phyloP scores from a whole-genome alignment of 257 asterid species.

The Scutellaria galericulata region DNA sequence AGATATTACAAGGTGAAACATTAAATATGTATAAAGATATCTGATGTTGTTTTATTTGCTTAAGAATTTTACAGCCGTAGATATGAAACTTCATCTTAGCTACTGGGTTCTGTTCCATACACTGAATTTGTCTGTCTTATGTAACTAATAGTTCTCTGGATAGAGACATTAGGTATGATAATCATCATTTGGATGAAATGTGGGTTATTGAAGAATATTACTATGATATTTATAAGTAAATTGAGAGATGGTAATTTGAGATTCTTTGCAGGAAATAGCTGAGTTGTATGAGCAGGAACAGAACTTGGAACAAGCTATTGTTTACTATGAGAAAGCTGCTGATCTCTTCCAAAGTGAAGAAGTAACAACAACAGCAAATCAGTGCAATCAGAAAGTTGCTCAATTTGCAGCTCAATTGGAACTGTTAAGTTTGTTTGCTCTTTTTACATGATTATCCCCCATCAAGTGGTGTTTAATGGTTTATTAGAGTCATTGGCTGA shows the following conservation, averaged over 20 bases:
- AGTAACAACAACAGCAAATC: slow-evolving; percentile 69
- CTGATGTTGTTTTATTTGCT: slow-evolving; percentile 2
- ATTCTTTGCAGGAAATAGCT: slow-evolving; percentile 75
- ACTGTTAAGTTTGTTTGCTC: slow-evolving; percentile 60
- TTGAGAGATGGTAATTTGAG: background rate
- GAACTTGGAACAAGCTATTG: slow-evolving; percentile 27
- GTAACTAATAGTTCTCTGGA: slow-evolving; percentile 2
- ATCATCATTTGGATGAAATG: slow-evolving; percentile 24
- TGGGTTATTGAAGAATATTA: slow-evolving; percentile 15
- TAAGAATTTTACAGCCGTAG: no score
- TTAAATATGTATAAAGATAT: slow-evolving; percentile 10
- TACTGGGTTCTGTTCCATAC: background rate
- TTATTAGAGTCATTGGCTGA: slow-evolving; percentile 14
- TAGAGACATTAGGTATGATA: background rate
- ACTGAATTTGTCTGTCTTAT: slow-evolving; percentile 3
- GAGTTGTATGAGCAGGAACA: slow-evolving; percentile 86
- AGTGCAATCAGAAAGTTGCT: slow-evolving; percentile 90
- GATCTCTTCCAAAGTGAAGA: background rate
- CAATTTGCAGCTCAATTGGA: slow-evolving; percentile 87
- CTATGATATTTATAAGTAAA: slow-evolving; percentile 2
- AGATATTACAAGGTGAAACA: slow-evolving; percentile 82
- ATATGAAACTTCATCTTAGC: background rate
- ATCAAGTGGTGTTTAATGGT: background rate
- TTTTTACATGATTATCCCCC: slow-evolving; percentile 1
- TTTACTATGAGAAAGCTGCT: background rate